Base-by-base conservation (phyloP, 179 eudicot genomes). In the Beta lomatogona region DNA sequence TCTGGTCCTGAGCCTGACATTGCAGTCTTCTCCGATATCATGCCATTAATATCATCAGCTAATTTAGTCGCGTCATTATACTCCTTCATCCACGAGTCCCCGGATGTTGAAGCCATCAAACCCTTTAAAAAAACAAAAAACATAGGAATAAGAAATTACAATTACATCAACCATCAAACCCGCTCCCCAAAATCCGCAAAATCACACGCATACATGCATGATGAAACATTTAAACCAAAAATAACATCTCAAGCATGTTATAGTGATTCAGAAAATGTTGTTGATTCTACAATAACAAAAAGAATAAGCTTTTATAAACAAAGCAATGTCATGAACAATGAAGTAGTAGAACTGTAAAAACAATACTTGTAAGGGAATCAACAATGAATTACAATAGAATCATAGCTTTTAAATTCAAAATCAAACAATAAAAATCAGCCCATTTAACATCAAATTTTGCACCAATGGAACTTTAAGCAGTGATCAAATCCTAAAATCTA, bases 61-160 rank as follows among this genome's bases (percentile, higher is more conserved):
- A 95, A 91, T 81, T 89, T 95, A 64, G 85, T 90, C 2, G 99
- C 95, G 79, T 95, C 99, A 80, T 91, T 95, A 78, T 91, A 95
- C 81, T 94, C 97, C 89, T 86, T 90, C 71, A 91, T 84, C 99
- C 99, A 95, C 5, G 93, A 77, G 81, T 95, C 98, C 44, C 88
- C 85, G 0, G 92, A 83, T 64, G 93, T 76, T 55, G 93, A 88
- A 25, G 91, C 97, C 98, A 94, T 94, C 78, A 77, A 73, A 77
- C 85, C 83, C 80, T 80, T 71, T 58, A 58, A 70, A 46, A 61
- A 71, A 77, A 52, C 9, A 69, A 25, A 41, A 63, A 2, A 19
- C 25, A 4, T 70, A 14, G 55, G 25, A 19, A 0, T 21, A 8
- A 50, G n/a, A 71, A 8, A 48, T 45, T 18, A 22, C 18, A 44